phyloP scores from a whole-genome alignment of 768 basidiomycete genomes.

The Lyophyllum semitale region DNA sequence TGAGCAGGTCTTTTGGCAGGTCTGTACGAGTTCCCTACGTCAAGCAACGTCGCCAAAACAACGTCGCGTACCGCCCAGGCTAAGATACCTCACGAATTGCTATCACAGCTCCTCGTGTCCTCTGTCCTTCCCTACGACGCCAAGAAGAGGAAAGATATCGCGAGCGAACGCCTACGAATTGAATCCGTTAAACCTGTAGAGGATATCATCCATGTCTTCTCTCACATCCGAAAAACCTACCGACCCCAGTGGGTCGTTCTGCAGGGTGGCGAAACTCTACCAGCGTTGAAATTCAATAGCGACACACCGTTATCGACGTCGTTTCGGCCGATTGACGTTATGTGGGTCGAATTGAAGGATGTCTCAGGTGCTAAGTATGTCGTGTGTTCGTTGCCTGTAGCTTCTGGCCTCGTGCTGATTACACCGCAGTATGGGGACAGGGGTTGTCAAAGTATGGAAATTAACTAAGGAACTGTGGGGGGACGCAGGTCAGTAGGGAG shows the following conservation, averaged over 20 bases:
- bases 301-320: slow-evolving; percentile 6
- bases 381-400: slow-evolving; percentile 10
- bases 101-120: slow-evolving; percentile 43
- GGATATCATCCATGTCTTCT: slow-evolving; percentile 81
- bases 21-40: slow-evolving; percentile 83
- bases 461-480: slow-evolving; percentile 53
- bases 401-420: slow-evolving; percentile 13
- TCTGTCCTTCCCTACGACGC: slow-evolving; percentile 21
- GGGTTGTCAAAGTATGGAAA: slow-evolving; percentile 76
- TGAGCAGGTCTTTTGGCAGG: slow-evolving; percentile 83
- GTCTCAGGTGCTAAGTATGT: slow-evolving; percentile 66
- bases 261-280: slow-evolving; percentile 54
- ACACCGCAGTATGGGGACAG: slow-evolving; percentile 64
- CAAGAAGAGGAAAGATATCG: slow-evolving; percentile 5
- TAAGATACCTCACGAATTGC: slow-evolving; percentile 35
- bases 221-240: slow-evolving; percentile 89
- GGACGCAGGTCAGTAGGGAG: slow-evolving; percentile 4
- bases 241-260: slow-evolving; percentile 71
- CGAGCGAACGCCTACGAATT: slow-evolving; percentile 30
- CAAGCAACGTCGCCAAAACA: slow-evolving; percentile 50
- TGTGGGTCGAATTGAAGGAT: slow-evolving; percentile 57
- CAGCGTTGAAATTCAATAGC: slow-evolving; percentile 24
- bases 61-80: slow-evolving; percentile 41
- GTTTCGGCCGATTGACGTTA: slow-evolving; percentile 22
- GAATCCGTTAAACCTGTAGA: slow-evolving; percentile 52